Base-by-base conservation (phyloP, 176 grass and related monocot species). In the Raddia distichophylla region DNA sequence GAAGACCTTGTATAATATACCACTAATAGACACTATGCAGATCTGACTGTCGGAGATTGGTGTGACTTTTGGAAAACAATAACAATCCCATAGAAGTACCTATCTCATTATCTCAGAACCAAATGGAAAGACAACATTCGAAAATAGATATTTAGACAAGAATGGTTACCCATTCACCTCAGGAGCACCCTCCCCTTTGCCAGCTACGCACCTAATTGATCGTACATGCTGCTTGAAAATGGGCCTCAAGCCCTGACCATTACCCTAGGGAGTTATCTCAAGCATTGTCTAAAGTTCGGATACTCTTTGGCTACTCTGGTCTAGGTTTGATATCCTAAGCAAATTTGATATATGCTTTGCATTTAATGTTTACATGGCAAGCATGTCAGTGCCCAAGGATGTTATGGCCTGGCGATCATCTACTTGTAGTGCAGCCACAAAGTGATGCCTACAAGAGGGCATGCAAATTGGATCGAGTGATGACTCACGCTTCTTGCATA, bases 91-190 rank as follows among this genome's bases (percentile, higher is more conserved):
- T 35, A 5, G 5, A 80, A 45, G 52, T 14, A 8, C 19, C 22
- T 20, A 70, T 54, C 27, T 79, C 7, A 60, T 2, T 6, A 64
- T 53, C 27, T 3, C 46, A 68, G 5, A 64, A 42, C 13, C 20
- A 73, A 43, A 16, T 45, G 10, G 68, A 40, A 33, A 46, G 40
- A 16, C 8, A 81, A 1, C 46, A 60, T 7, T 1, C 45, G 7
- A n/a, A 76, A 46, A 8, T 6, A 11, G 9, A 75, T n/a, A 6
- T 18, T 14, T 1, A 61, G 77, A 50, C 47, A 61, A 53, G 49
- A 82, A 85, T 75, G 11, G 77, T 71, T 91, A 97, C 91, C 91
- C 94, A 97, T 91, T 97, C 87, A 78, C 86, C 76, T 94, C 91
- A 27, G 85, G 71, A 71, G 91, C 91, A 86, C 64, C 91, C 50